Evolutionary conservation across 176 grass and related monocot species (phyloP).

Genomic region (Triticum turgidum): DNA sequence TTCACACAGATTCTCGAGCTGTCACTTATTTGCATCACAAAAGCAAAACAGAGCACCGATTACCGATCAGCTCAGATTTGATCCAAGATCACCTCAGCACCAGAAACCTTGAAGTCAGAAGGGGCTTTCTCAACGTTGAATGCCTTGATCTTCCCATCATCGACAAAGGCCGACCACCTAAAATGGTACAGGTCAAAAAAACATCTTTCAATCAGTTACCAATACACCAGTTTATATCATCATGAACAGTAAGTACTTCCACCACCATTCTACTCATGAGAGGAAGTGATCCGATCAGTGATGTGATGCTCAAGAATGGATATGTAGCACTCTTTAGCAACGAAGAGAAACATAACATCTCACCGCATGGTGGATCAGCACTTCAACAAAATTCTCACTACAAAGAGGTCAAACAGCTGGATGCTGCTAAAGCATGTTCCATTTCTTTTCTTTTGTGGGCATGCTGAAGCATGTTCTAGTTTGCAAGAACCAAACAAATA

Average conservation of each 20-base stretch:
- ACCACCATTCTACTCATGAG: not conserved
- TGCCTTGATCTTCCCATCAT: constrained; percentile 78
- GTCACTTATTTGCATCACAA: constrained; percentile 21
- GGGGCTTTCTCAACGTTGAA: constrained; percentile 90
- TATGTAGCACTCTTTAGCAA: not conserved
- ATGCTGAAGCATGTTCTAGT: not conserved
- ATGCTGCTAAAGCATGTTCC: not conserved
- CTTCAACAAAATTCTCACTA: not conserved
- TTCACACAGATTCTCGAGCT: not conserved
- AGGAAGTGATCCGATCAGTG: not conserved
- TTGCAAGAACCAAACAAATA: not conserved
- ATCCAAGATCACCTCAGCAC: constrained; percentile 78
- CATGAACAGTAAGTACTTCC: not conserved
- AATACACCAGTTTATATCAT: not conserved
- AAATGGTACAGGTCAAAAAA: not conserved
- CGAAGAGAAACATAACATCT: not conserved
- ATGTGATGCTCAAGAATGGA: not conserved
- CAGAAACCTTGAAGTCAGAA: constrained; percentile 82
- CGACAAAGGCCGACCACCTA: constrained; percentile 96
- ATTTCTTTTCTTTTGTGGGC: not conserved
- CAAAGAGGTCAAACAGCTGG: not conserved
- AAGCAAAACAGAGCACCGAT: not conserved
- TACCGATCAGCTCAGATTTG: constrained; percentile 56
- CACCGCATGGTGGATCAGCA: not conserved
- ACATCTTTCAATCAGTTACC: not conserved